Evolutionary conservation across 148 eudicot species (phyloP), one percentile per base, ranked within the genome.

Genomic region (Polygonum aviculare): DNA sequence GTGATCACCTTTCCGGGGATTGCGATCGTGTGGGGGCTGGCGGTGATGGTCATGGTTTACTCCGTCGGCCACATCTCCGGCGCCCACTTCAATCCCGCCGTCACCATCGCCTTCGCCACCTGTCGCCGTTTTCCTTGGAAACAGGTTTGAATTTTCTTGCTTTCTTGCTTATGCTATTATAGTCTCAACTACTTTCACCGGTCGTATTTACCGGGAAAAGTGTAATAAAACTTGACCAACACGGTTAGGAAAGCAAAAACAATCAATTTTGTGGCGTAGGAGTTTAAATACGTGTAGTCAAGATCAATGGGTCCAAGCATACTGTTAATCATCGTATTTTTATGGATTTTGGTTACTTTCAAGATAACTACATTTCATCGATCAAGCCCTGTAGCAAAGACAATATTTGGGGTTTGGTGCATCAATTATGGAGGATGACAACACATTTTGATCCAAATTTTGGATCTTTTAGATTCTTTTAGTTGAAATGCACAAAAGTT

Each of bases 21-120:
- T 4, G 77, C 99, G 0, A 87, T 93, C 1, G 93, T 87, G 0
- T 96, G 99, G 97, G 99, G 99, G 1, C 84, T 86, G 73, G 99
- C 77, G 12, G 97, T 93, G 11, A 93, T 91, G 98, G 98, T 93
- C 8, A 90, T 96, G 98, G 85, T 96, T 69, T 77, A 70, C 75
- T 51, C 78, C 16, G 78, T 75, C 18, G 78, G 77, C 70, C 99
- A 96, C 70, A 89, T 96, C 67, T 96, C 99, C n/a, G 99, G 99
- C 52, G 97, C 94, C 40, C 99, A 96, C 82, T 85, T 96, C 21
- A 96, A 96, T 74, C 99, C 99, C 26, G 93, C 99, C 4, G 99
- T 96, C 77, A 96, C 99, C 78, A 78, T 96, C 72, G 98, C 99
- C 47, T 91, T 93, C 47, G 99, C 99, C 51, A 80, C 90, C 50